phyloP scores from a whole-genome alignment of 2,329 filamentous ascomycete genomes.

The Harringtonia aguacate region DNA sequence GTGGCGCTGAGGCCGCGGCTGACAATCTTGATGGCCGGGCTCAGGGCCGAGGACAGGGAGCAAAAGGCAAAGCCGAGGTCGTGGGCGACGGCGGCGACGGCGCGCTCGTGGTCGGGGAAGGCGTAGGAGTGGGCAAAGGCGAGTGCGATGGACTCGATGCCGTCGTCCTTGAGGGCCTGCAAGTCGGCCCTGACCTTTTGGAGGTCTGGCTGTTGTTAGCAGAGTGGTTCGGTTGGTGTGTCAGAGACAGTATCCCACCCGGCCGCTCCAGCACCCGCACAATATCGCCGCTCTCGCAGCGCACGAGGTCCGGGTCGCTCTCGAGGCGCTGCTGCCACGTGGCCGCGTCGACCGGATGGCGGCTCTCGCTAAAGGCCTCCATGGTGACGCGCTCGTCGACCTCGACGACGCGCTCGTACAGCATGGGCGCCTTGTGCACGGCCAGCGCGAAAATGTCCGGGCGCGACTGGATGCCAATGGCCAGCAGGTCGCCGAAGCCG shows the following conservation, averaged over 20 bases:
- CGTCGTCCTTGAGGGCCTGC: constrained; percentile 29
- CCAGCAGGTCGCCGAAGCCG: constrained; percentile 77
- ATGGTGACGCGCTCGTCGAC: constrained; percentile 82
- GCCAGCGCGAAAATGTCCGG: constrained; percentile 86
- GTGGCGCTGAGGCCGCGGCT: constrained; percentile 59
- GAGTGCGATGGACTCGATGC: constrained; percentile 31
- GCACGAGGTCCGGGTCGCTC: too few species aligned
- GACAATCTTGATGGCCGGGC: constrained; percentile 58
- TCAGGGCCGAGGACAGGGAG: background rate
- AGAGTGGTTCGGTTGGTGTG: constrained; percentile 15
- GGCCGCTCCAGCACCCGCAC: too few species aligned
- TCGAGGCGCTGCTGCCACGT: too few species aligned
- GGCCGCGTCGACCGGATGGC: too few species aligned
- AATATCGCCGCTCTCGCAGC: too few species aligned
- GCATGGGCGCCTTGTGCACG: constrained; percentile 75
- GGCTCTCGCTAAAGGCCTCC: too few species aligned
- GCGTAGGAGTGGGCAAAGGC: constrained; percentile 44
- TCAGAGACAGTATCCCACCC: constrained; percentile 19
- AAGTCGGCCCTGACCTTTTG: constrained; percentile 19
- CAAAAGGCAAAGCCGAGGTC: constrained; percentile 20
- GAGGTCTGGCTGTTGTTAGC: too few species aligned
- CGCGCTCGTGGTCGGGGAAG: constrained; percentile 43
- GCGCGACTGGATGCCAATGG: constrained; percentile 81
- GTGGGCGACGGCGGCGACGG: constrained; percentile 25
- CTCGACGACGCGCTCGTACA: constrained; percentile 76